A percentile compares a stretch with the other conserved stretches of the same genome.
Conservation (phyloP, 352 stramenopile genomes). For the Phytophthora constricta region DNA sequence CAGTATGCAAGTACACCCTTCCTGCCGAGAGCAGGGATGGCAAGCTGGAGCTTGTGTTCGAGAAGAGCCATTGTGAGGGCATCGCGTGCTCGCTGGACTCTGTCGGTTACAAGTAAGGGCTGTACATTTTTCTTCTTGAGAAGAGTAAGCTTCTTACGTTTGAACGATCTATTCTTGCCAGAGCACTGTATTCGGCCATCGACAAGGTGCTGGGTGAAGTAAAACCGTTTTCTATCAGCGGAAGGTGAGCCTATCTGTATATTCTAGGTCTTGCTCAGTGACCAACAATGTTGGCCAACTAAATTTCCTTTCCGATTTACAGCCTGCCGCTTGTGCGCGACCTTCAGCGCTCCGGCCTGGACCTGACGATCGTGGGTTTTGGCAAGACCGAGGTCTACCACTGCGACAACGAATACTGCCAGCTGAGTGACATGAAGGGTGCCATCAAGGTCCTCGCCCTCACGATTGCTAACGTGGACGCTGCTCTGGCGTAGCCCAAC, state of each 20-base stretch:
- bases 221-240: conserved; percentile 93
- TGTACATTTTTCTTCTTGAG: not conserved
- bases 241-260: conserved; percentile 51
- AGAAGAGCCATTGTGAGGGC: conserved; percentile 82
- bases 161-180: not conserved
- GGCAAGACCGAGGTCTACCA: conserved; percentile 89
- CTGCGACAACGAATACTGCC: conserved; percentile 93
- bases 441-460: conserved; percentile 87
- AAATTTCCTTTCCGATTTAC: not conserved
- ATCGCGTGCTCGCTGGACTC: conserved; percentile 93
- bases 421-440: conserved; percentile 86
- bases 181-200: conserved; percentile 76
- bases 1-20: conserved; percentile 92
- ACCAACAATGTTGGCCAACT: conserved; percentile 2
- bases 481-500: conserved; percentile 5
- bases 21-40: conserved; percentile 79
- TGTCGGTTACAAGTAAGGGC: conserved; percentile 80
- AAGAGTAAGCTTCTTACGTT: not conserved
- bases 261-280: conserved; percentile 22
- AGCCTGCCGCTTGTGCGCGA: conserved; percentile 79
- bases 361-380: conserved; percentile 81
- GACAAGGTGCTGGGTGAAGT: conserved; percentile 75
- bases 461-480: conserved; percentile 67
- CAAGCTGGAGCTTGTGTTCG: conserved; percentile 90
- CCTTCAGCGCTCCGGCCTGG: conserved; percentile 76